phyloP scores from a whole-genome alignment of 257 asterid species.

The Nicotiana knightiana region DNA sequence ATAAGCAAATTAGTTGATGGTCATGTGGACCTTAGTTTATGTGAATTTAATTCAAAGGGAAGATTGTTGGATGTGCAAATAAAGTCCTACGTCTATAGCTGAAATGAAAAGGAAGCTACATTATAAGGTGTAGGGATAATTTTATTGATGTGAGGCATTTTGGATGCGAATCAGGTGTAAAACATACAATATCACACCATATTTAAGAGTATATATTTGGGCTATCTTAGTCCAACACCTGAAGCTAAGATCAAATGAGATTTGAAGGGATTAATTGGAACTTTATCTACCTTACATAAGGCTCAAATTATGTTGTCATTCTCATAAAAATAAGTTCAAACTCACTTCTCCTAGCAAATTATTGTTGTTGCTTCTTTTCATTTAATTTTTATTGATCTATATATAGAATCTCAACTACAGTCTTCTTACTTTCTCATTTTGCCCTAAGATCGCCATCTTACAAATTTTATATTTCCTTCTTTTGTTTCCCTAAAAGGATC shows the following conservation, averaged over 20 bases:
- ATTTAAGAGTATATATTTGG: too few relatives aligned
- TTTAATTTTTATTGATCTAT: background rate
- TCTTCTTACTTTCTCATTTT: too few relatives aligned
- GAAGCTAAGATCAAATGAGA: background rate
- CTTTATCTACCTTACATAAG: background rate
- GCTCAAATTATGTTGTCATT: background rate
- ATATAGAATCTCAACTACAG: too few relatives aligned
- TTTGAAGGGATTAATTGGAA: background rate
- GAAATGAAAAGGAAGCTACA: too few relatives aligned
- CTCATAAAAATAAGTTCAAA: background rate
- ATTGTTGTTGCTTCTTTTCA: background rate
- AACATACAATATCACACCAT: too few relatives aligned
- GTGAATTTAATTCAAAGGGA: background rate
- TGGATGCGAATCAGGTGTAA: background rate
- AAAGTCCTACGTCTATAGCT: background rate
- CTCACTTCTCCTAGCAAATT: background rate
- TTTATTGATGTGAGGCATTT: background rate
- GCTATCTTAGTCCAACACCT: too few relatives aligned
- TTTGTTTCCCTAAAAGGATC: background rate
- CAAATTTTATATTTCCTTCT: background rate
- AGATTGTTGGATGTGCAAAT: background rate
- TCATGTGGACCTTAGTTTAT: background rate
- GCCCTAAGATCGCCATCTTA: background rate
- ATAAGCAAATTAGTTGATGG: background rate
- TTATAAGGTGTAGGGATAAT: background rate